These are phyloP conservation scores for Penicillium turbatum DNA, from an alignment of 495 filamentous ascomycete species.

Conservation along the genomic window DNA sequence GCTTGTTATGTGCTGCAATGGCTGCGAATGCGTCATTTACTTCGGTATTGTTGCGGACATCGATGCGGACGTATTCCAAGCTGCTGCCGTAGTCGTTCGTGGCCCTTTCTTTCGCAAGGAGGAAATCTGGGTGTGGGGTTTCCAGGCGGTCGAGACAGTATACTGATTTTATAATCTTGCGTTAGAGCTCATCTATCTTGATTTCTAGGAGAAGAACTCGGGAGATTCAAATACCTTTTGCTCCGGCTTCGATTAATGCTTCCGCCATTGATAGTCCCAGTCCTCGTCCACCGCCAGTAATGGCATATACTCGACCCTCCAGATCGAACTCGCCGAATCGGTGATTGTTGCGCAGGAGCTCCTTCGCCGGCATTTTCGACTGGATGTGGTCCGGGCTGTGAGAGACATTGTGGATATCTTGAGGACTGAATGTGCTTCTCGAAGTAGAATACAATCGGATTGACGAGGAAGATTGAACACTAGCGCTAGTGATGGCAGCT, in stretches of 20 bases:
- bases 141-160: conserved; percentile 59
- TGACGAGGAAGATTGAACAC: conserved; percentile 8
- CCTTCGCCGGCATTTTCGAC: conserved; percentile 26
- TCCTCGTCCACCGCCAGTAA: conserved; percentile 60
- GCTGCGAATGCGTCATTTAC: conserved; percentile 50
- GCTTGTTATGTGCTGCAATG: conserved; percentile 51
- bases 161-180: conserved; percentile 35
- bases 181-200: neutral
- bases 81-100: conserved; percentile 46
- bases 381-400: conserved; percentile 35
- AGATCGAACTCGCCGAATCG: conserved; percentile 53
- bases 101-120: conserved; percentile 45
- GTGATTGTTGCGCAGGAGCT: conserved; percentile 18
- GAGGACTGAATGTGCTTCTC: conserved; percentile 15
- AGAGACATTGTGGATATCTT: conserved; percentile 16
- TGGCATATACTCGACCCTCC: conserved; percentile 52
- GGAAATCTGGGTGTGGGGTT: conserved; percentile 49
- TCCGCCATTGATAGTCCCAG: conserved; percentile 64
- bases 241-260: conserved; percentile 66
- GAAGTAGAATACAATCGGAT: conserved; percentile 16
- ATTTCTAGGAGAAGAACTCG: neutral
- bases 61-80: conserved; percentile 58
- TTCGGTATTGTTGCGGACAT: conserved; percentile 55
- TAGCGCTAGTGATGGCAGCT: conserved; percentile 6
- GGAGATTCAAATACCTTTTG: conserved; percentile 44